These are phyloP conservation scores for Microdochium trichocladiopsis DNA, from an alignment of 2,329 filamentous ascomycete genomes.

Conservation along the genomic window DNA sequence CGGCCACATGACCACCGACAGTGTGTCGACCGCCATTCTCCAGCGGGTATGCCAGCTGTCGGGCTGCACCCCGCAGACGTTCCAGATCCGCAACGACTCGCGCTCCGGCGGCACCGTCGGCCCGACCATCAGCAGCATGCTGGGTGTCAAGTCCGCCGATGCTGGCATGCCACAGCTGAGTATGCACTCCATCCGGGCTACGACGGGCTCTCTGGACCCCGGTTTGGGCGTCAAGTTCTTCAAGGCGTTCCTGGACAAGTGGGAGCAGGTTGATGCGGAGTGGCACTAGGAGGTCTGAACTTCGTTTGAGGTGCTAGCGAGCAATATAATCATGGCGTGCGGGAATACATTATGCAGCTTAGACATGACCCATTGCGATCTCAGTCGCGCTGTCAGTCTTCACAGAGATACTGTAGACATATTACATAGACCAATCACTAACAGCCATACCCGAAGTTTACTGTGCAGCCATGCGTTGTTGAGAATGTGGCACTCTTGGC, in stretches of 20 bases:
- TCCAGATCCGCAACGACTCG: slow-evolving; percentile 92
- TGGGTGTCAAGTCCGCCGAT: slow-evolving; percentile 79
- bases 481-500: too few species aligned
- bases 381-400: too few species aligned
- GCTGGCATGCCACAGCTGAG: slow-evolving; percentile 85
- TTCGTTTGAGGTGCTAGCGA: not conserved
- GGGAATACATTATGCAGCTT: too few species aligned
- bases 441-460: too few species aligned
- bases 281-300: slow-evolving; percentile 43
- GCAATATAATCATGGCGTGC: too few species aligned
- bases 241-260: slow-evolving; percentile 81
- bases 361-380: too few species aligned
- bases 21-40: slow-evolving; percentile 74
- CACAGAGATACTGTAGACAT: too few species aligned
- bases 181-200: slow-evolving; percentile 91
- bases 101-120: slow-evolving; percentile 92
- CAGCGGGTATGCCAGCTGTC: slow-evolving; percentile 69
- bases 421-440: too few species aligned
- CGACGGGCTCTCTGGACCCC: slow-evolving; percentile 78
- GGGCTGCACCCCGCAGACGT: slow-evolving; percentile 69
- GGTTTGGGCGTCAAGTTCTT: slow-evolving; percentile 84
- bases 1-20: slow-evolving; percentile 94
- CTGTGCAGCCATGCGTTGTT: too few species aligned
- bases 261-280: slow-evolving; percentile 76
- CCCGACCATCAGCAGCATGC: slow-evolving; percentile 73